phyloP scores from a whole-genome alignment of 2,329 filamentous ascomycete genomes.

The Verticillium tricorpus region DNA sequence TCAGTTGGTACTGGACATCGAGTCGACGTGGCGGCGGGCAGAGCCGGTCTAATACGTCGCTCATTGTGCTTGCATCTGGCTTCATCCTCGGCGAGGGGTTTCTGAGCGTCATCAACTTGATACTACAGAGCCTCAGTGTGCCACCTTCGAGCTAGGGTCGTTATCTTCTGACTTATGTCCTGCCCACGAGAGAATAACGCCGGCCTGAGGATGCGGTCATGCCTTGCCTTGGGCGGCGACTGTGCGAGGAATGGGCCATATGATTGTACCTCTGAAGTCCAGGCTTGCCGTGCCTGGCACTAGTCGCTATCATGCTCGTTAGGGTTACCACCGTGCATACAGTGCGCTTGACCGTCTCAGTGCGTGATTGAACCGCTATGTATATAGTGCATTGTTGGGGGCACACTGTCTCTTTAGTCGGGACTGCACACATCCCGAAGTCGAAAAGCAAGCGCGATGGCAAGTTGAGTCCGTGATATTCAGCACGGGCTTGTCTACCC shows the following conservation, averaged over 20 bases:
- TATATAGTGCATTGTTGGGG: no score
- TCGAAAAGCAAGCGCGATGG: no score
- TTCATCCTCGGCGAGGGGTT: constrained; percentile 91
- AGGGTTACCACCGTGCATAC: background rate
- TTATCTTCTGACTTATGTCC: background rate
- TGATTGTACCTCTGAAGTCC: no score
- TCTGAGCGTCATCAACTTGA: constrained; percentile 83
- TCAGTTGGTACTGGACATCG: constrained; percentile 72
- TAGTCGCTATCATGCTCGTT: background rate
- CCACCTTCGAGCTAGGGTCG: constrained; percentile 52
- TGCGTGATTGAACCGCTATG: background rate
- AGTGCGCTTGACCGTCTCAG: background rate
- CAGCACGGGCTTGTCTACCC: no score
- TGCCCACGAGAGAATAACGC: no score
- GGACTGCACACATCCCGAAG: no score
- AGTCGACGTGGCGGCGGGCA: constrained; percentile 21
- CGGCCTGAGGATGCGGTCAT: no score
- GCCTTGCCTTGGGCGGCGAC: no score
- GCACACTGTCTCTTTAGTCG: no score
- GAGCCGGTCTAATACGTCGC: constrained; percentile 57
- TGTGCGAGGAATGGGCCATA: no score
- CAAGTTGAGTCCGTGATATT: no score
- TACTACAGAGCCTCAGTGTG: constrained; percentile 71
- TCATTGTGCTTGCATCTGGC: constrained; percentile 86
- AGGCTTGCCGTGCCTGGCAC: background rate